A percentile compares a stretch with the other conserved stretches of the same genome.
These are phyloP conservation scores for Mrakia hoshinonis DNA, from an alignment of 768 basidiomycete genomes.

Conservation along the genomic window DNA sequence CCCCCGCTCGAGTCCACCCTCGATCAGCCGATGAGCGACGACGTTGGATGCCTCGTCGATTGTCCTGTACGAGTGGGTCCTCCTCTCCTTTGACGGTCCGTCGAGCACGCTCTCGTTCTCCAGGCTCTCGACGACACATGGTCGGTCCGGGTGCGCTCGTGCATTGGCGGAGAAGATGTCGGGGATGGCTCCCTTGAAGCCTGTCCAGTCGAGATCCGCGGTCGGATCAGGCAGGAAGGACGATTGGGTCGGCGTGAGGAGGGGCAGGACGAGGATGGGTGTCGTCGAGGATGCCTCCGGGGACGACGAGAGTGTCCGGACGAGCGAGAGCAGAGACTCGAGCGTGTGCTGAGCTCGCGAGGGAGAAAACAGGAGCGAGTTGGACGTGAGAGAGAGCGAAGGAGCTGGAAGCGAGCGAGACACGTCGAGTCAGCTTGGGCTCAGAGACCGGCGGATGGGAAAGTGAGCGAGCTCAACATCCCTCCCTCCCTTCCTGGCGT, in stretches of 20 bases:
- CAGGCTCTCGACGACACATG: conserved; percentile 77
- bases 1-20: conserved; percentile 75
- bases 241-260: conserved; percentile 65
- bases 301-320: conserved; percentile 41
- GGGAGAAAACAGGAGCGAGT: conserved; percentile 82
- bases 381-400: conserved; percentile 57
- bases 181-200: conserved; percentile 93
- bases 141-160: conserved; percentile 61
- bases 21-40: conserved; percentile 78
- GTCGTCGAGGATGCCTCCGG: conserved; percentile 54
- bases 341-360: conserved; percentile 66
- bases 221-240: conserved; percentile 69
- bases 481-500: background rate
- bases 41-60: conserved; percentile 81
- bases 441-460: background rate
- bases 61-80: conserved; percentile 61
- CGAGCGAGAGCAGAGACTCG: conserved; percentile 71
- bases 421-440: background rate
- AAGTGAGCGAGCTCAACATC: conserved; percentile 43
- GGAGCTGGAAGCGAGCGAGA: conserved; percentile 17
- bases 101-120: conserved; percentile 43
- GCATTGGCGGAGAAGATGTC: conserved; percentile 90
- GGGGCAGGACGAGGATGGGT: conserved; percentile 66
- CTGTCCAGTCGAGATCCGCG: conserved; percentile 90
- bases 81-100: conserved; percentile 46